Base-by-base conservation (phyloP, 2,329 filamentous ascomycete genomes). In the Cordyceps pruinosa region DNA sequence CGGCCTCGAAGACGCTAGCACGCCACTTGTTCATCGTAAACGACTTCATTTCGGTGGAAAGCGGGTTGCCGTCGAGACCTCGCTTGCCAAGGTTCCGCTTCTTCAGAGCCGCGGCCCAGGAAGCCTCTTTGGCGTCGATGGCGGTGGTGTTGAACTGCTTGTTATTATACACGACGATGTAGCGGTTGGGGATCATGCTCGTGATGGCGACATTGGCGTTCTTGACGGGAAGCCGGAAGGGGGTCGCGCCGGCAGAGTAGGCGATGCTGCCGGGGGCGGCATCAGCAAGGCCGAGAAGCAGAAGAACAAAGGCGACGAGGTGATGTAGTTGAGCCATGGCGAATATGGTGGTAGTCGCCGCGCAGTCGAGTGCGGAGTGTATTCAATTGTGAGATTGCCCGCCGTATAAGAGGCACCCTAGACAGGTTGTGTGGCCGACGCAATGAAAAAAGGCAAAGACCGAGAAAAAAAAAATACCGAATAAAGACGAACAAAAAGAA, bases 161-260 rank as follows among this genome's bases (percentile, higher is more conserved):
- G 68, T 85, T 82, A 74, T 85, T 82, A 74, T 85, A 86, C 58
- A 87, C 82, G 56, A 86, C 82, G 60, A 87, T 86, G 69, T 84
- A 87, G 49, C 75, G 73, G 71, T 81, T 78, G 35, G 79, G 71
- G 48, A 86, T 77, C 58, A 79, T 69, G 63, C 82, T 72, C 10
- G 62, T 62, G 56, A 75, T 76, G 32, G 75, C 68, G 2, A 74
- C 67, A 66, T 84, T 85, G 63, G 70, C 68, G 63, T 84, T 85
- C 64, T 70, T 69, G 64, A 85, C 69, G 62, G 77, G 75, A 15
- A 80, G 65, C 37, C 73, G 73, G 32, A 70, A 69, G 56, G 63
- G 61, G 47, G 64, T 62, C 60, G 59, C 62, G 13, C 56, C 57
- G 28, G 58, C 57, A 17, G 60, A 41, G 48, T 60, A 57, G 41